phyloP scores from a whole-genome alignment of 179 eudicot genomes.

The Silene coronaria region DNA sequence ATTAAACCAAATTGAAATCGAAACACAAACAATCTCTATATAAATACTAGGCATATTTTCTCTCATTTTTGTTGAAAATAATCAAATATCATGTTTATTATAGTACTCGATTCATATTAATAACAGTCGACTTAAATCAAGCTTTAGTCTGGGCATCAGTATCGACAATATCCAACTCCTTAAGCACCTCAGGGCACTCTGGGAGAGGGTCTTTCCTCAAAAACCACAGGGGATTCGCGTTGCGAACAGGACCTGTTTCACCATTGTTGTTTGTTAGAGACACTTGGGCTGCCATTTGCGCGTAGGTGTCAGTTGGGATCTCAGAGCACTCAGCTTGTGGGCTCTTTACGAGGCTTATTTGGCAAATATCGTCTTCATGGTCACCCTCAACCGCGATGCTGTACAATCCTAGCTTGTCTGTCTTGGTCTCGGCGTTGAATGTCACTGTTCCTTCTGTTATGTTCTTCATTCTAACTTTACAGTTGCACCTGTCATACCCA shows the following conservation, averaged over 20 bases:
- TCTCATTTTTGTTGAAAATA: not conserved
- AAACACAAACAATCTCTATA: slow-evolving; percentile 6
- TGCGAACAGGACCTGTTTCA: slow-evolving; percentile 27
- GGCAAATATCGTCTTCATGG: slow-evolving; percentile 45
- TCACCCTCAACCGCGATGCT: slow-evolving; percentile 32
- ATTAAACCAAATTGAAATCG: slow-evolving; percentile 1
- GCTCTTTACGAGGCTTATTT: slow-evolving; percentile 32
- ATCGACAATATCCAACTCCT: slow-evolving; percentile 29
- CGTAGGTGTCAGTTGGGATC: slow-evolving; percentile 21
- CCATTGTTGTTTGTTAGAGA: slow-evolving; percentile 41
- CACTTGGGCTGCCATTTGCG: slow-evolving; percentile 26
- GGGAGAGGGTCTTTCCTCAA: slow-evolving; percentile 29
- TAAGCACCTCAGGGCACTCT: slow-evolving; percentile 33
- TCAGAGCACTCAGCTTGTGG: slow-evolving; percentile 33
- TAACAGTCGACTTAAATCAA: too few species aligned
- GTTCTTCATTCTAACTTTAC: slow-evolving; percentile 40
- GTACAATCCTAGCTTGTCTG: slow-evolving; percentile 41
- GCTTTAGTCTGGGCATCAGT: not conserved
- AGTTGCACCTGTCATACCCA: slow-evolving; percentile 30
- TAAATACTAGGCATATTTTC: not conserved
- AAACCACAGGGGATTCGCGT: slow-evolving; percentile 55
- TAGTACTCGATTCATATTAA: slow-evolving; percentile 11
- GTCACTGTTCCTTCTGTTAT: slow-evolving; percentile 24
- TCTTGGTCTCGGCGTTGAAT: slow-evolving; percentile 16
- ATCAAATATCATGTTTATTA: slow-evolving; percentile 19